These are phyloP conservation scores for Tilletia indica DNA, from an alignment of 1,284 basidiomycete genomes.

Conservation along the genomic window DNA sequence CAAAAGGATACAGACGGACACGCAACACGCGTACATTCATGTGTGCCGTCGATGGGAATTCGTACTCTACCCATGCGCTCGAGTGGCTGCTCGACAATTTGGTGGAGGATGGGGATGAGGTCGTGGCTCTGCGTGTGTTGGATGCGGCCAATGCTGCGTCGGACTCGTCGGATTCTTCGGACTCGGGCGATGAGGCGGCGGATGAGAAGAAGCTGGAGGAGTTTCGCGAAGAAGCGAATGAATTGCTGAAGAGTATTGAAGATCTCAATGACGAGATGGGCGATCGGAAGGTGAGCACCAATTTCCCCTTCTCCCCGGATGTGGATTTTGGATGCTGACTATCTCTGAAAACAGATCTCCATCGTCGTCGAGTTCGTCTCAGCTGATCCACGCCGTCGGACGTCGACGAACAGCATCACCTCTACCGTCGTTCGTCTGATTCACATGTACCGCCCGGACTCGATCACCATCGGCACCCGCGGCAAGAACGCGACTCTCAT, in stretches of 20 bases:
- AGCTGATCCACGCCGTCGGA: conserved; percentile 58
- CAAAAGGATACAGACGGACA: conserved; percentile 74
- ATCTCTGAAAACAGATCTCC: conserved; percentile 65
- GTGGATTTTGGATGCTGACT: background rate
- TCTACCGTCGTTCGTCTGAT: conserved; percentile 75
- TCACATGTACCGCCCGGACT: conserved; percentile 90
- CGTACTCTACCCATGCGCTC: conserved; percentile 35
- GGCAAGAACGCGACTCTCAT: conserved; percentile 60
- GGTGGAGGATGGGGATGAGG: conserved; percentile 88
- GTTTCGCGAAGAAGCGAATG: conserved; percentile 80
- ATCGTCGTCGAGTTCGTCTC: conserved; percentile 92
- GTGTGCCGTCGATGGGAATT: conserved; percentile 80
- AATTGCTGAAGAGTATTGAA: conserved; percentile 77
- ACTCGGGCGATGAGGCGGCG: conserved; percentile 76
- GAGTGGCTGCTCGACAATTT: conserved; percentile 69
- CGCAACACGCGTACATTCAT: conserved; percentile 84
- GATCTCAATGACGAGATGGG: conserved; percentile 77
- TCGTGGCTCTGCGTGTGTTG: conserved; percentile 85
- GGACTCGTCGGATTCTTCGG: conserved; percentile 66
- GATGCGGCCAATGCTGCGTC: conserved; percentile 58
- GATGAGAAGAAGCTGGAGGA: conserved; percentile 79
- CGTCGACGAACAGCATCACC: conserved; percentile 64
- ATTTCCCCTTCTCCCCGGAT: background rate
- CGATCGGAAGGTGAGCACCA: conserved; percentile 67
- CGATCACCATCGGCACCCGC: conserved; percentile 85